Percentiles rank a stretch among this genome's conserved stretches.
phyloP scores from a whole-genome alignment of 768 basidiomycete genomes.

The Suillus plorans region DNA sequence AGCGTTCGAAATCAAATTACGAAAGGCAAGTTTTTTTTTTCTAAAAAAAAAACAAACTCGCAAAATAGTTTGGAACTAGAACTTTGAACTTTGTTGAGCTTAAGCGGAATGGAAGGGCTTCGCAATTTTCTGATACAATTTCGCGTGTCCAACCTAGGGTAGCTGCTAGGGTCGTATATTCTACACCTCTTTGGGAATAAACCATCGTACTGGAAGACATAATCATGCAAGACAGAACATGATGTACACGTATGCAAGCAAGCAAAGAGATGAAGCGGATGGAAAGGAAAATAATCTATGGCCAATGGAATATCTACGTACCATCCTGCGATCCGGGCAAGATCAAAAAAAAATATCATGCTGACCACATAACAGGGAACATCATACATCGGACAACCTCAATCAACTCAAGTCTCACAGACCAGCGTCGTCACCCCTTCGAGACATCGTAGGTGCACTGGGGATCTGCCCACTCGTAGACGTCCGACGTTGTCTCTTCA shows the following conservation, averaged over 20 bases:
- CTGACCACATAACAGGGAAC: conserved; percentile 17
- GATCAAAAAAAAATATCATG: conserved; percentile 28
- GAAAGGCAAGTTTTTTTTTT: background rate
- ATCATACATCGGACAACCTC: conserved; percentile 1
- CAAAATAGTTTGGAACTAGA: background rate
- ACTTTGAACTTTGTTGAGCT: background rate
- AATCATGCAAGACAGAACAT: conserved; percentile 17
- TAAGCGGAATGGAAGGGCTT: background rate
- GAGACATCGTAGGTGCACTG: conserved; percentile 28
- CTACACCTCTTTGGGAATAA: conserved; percentile 30
- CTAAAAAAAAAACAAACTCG: background rate
- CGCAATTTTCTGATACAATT: conserved; percentile 4
- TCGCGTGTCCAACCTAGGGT: conserved; percentile 4
- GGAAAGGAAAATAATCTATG: conserved; percentile 33
- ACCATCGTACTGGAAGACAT: conserved; percentile 29
- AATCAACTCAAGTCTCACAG: conserved; percentile 5
- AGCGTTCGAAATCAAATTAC: background rate
- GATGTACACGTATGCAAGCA: conserved; percentile 20
- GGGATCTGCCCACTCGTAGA: conserved; percentile 54
- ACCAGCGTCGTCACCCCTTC: conserved; percentile 25
- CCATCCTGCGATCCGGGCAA: conserved; percentile 35
- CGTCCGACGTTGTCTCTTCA: conserved; percentile 83
- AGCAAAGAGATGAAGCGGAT: conserved; percentile 13
- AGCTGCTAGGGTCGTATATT: conserved; percentile 17
- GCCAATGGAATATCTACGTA: conserved; percentile 24